Base-by-base conservation (phyloP, 768 basidiomycete genomes). In the Boletus subparvulus region DNA sequence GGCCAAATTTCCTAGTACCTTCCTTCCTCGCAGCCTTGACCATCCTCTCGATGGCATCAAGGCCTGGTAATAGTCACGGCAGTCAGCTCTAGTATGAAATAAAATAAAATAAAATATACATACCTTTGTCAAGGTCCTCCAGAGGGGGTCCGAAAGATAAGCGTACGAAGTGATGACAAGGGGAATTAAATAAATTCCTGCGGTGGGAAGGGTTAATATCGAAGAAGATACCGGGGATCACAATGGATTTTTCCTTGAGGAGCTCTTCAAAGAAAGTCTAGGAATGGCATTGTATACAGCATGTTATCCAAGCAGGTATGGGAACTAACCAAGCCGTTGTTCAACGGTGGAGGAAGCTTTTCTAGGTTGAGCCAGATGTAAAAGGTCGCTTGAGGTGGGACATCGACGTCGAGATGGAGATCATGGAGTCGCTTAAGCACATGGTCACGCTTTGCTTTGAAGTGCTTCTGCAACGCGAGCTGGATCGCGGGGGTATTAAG, bases 191-290 rank as follows among this genome's bases (percentile, higher is more conserved):
- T 50, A 97, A 75, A 71, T 96, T 92, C 59, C 94, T 83, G 63
- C 93, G 86, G 63, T 94, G 88, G 16, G 88, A 55, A 24, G 89
- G 90, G 72, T 79, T 66, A 67, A 90, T 88, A 64, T 91, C 90
- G 61, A 93, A 93, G 78, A 93, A 94, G 62, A 90, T 90, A 12
- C 94, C 94, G 6, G 93, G 92, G 46, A 94, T 92, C 52, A 92
- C 89, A 61, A 94, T 94, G 11, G 92, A 90, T 73, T 92, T 81
- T 73, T 92, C 89, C 73, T 94, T 96, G 51, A 96, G 79, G 43
- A 94, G 77, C 72, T 94, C 94, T 67, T 96, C 94, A 67, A 98
- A 98, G 83, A 98, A 96, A 6, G 90, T 92, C 83, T 86, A 48
- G 30, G 24, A 56, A 50, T 21, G n/a, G 2, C 12, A 50, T 56